Percentiles rank a stretch among this genome's conserved stretches.
phyloP scores from a whole-genome alignment of 495 filamentous ascomycete genomes.

The Penicillium cosmopolitanum region DNA sequence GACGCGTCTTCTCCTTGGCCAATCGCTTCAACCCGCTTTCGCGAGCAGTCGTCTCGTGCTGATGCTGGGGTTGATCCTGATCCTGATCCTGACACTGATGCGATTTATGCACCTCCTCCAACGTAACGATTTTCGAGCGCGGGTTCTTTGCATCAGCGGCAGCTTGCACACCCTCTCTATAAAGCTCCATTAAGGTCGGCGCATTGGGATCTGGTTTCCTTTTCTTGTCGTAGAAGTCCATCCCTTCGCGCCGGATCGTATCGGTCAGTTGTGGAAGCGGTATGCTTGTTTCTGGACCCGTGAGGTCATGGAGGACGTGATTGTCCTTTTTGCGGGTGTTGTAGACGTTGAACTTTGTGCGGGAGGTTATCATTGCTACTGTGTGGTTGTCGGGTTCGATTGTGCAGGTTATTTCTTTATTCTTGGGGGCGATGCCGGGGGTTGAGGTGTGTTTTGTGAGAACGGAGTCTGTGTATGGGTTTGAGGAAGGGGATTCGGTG shows the following conservation, averaged over 20 bases:
- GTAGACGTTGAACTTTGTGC: conserved; percentile 14
- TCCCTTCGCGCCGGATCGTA: conserved; percentile 19
- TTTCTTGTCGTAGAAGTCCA: background rate
- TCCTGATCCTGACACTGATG: background rate
- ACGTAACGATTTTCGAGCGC: background rate
- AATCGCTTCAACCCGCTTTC: background rate
- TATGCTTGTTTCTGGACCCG: conserved; percentile 21
- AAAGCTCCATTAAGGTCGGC: conserved; percentile 34
- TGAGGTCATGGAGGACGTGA: conserved; percentile 32
- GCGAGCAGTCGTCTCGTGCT: background rate
- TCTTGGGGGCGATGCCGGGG: background rate
- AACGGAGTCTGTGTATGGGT: background rate
- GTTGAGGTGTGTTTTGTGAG: background rate
- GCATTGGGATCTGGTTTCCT: background rate
- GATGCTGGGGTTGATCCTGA: no score
- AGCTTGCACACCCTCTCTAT: conserved; percentile 20
- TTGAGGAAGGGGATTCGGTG: background rate
- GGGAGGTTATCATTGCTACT: background rate
- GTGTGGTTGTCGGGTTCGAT: conserved; percentile 31
- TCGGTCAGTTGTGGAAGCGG: conserved; percentile 38
- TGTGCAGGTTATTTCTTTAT: conserved; percentile 22
- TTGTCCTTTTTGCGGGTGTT: conserved; percentile 11
- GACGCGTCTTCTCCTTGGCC: background rate
- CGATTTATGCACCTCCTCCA: background rate
- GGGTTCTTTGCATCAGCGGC: background rate